These are phyloP conservation scores for Rhizopogon roseolus DNA, from an alignment of 768 basidiomycete species.

Conservation along the genomic window DNA sequence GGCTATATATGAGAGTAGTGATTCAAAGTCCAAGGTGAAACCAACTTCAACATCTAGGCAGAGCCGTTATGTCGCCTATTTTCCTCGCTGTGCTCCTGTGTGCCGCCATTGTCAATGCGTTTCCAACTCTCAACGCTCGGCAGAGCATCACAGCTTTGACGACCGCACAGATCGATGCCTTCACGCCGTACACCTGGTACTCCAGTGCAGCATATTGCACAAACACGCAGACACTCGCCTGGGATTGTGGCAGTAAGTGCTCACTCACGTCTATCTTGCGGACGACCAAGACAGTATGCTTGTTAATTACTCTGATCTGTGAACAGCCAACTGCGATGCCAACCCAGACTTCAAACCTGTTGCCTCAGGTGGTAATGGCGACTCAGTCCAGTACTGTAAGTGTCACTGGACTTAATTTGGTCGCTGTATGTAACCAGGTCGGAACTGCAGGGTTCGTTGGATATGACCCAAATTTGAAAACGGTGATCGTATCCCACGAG, in stretches of 20 bases:
- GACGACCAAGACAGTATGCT: not conserved
- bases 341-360: conserved; percentile 44
- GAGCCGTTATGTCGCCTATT: conserved; percentile 11
- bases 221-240: conserved; percentile 36
- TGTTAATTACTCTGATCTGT: not conserved
- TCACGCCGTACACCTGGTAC: conserved; percentile 44
- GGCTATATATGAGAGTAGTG: not conserved
- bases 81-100: conserved; percentile 12
- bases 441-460: conserved; percentile 44
- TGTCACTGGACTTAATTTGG: not conserved
- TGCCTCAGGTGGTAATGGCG: conserved; percentile 45
- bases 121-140: conserved; percentile 25
- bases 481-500: conserved; percentile 34
- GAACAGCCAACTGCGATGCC: conserved; percentile 39
- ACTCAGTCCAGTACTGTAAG: conserved; percentile 38
- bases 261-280: not conserved
- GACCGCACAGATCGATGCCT: conserved; percentile 35
- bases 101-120: conserved; percentile 8
- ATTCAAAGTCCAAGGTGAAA: not conserved
- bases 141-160: conserved; percentile 36
- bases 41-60: not conserved
- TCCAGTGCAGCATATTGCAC: conserved; percentile 49
- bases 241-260: conserved; percentile 51
- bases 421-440: not conserved
- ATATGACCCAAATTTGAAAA: conserved; percentile 35